Conservation (phyloP, 1,139 yeast genomes). For the Wickerhamiella pararugosa region DNA sequence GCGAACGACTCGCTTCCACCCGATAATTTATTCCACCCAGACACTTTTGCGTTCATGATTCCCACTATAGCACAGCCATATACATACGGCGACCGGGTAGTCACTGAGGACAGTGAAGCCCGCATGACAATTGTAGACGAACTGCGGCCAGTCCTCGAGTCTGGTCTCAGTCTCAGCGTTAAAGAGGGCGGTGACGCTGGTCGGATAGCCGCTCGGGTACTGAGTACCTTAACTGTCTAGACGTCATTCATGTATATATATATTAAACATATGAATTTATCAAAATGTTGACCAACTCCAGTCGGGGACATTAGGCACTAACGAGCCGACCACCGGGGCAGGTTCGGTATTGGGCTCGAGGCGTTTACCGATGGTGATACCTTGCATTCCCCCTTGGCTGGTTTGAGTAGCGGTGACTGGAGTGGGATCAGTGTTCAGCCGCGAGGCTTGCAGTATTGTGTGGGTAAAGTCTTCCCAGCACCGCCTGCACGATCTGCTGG, state of each 20-base stretch:
- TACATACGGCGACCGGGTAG: constrained; percentile 16
- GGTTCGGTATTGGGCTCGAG: constrained; percentile 9
- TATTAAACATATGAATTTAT: background rate
- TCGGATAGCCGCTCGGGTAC: constrained; percentile 33
- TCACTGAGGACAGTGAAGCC: constrained; percentile 47
- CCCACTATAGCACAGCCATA: constrained; percentile 47
- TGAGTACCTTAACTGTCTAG: background rate
- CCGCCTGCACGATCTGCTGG: constrained; percentile 63
- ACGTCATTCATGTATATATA: background rate
- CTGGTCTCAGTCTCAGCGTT: constrained; percentile 37
- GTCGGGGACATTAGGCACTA: constrained; percentile 25
- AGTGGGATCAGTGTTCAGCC: constrained; percentile 26
- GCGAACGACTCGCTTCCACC: constrained; percentile 2
- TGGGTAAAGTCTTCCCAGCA: constrained; percentile 46
- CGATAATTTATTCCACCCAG: constrained; percentile 28
- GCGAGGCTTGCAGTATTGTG: constrained; percentile 14
- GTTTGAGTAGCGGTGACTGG: constrained; percentile 10
- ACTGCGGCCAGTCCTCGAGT: constrained; percentile 34
- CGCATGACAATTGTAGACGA: constrained; percentile 42
- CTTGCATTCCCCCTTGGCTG: constrained; percentile 8
- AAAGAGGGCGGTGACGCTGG: constrained; percentile 72
- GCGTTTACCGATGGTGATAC: constrained; percentile 12
- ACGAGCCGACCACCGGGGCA: constrained; percentile 13
- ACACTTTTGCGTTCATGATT: constrained; percentile 36
- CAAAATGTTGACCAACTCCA: constrained; percentile 33